These are phyloP conservation scores for Corynespora cassiicola DNA, from an alignment of 2,329 filamentous ascomycete species.

Conservation along the genomic window DNA sequence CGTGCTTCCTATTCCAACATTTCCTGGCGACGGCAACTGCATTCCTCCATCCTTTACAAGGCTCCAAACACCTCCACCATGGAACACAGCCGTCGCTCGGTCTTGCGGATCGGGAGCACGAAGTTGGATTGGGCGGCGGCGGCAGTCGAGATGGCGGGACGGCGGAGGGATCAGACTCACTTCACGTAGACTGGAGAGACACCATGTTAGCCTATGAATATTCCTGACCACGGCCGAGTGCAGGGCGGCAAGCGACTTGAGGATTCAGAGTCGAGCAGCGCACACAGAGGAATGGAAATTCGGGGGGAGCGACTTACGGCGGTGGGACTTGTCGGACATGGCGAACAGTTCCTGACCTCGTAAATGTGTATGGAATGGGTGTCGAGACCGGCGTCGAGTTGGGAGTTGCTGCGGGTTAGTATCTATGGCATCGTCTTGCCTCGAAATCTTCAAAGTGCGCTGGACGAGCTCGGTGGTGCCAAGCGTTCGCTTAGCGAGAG, in stretches of 20 bases:
- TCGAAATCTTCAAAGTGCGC: conserved; percentile 2
- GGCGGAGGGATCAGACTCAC: conserved; percentile 16
- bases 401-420: conserved; percentile 41
- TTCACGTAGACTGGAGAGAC: conserved; percentile 47
- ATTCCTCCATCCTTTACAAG: no score
- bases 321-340: conserved; percentile 47
- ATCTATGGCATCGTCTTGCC: conserved; percentile 9
- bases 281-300: conserved; percentile 5
- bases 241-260: not conserved
- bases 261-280: conserved; percentile 1
- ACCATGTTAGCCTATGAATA: conserved; percentile 16
- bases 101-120: no score
- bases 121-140: no score
- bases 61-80: not conserved
- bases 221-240: not conserved
- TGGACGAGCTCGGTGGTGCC: no score
- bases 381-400: conserved; percentile 32
- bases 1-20: no score
- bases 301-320: conserved; percentile 28
- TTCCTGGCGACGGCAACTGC: no score
- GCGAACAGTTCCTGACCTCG: conserved; percentile 39
- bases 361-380: conserved; percentile 29
- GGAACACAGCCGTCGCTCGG: no score
- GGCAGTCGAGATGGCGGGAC: not conserved
- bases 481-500: no score